These are phyloP conservation scores for Medicago ruthenica DNA, from an alignment of 306 rosid genomes.

Conservation along the genomic window DNA sequence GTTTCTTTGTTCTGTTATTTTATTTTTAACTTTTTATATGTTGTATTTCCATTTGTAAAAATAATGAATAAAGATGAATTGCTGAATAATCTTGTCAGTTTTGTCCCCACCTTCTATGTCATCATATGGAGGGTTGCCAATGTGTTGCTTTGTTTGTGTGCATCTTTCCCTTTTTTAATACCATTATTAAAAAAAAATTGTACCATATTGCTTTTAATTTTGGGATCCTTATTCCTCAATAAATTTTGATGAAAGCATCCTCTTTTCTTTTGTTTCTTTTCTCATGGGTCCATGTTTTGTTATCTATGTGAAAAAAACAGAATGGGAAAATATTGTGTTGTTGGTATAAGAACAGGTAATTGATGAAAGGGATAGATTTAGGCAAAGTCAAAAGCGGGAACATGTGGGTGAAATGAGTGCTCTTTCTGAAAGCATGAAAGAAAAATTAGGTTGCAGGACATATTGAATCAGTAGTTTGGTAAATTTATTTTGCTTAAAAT, in stretches of 20 bases:
- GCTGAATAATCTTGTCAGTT: slow-evolving; percentile 43
- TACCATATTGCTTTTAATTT: background rate
- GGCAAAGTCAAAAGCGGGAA: slow-evolving; percentile 22
- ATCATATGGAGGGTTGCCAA: slow-evolving; percentile 7
- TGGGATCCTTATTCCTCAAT: slow-evolving; percentile 32
- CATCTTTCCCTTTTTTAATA: background rate
- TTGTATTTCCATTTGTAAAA: slow-evolving; percentile 37
- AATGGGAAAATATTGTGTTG: background rate
- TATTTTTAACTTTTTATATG: background rate
- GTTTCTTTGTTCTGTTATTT: slow-evolving; percentile 7
- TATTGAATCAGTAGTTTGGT: slow-evolving; percentile 10
- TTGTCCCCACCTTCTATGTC: background rate
- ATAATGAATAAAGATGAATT: slow-evolving; percentile 31
- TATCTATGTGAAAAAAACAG: slow-evolving; percentile 20
- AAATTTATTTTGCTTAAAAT: background rate
- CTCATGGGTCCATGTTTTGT: background rate
- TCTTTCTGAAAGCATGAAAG: background rate
- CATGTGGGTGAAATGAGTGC: slow-evolving; percentile 28
- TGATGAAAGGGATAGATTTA: slow-evolving; percentile 31
- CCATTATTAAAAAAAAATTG: no score
- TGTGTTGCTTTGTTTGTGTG: slow-evolving; percentile 15
- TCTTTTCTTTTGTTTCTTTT: background rate
- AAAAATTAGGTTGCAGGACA: background rate
- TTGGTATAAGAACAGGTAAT: background rate
- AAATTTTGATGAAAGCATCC: slow-evolving; percentile 33